A percentile compares a stretch with the other conserved stretches of the same genome.
These are phyloP conservation scores for Boletus rubroflammeus DNA, from an alignment of 768 basidiomycete genomes.

Conservation along the genomic window DNA sequence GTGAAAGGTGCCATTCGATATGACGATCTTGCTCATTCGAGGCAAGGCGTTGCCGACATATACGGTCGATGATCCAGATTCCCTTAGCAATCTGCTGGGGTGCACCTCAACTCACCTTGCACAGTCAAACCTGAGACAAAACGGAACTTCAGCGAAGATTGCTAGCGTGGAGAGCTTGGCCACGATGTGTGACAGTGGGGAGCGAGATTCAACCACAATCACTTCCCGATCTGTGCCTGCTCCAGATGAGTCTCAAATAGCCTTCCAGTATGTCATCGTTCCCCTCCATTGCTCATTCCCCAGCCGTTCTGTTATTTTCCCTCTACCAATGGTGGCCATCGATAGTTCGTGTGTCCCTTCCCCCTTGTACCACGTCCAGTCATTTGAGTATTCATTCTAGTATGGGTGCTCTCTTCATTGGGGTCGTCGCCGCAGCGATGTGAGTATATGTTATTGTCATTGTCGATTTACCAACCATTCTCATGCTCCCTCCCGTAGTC, in stretches of 20 bases:
- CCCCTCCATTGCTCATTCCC: neutral
- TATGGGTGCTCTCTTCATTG: slow-evolving; percentile 49
- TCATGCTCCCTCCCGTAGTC: slow-evolving; percentile 30
- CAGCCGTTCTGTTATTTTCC: neutral
- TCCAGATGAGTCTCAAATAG: neutral
- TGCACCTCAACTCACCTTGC: neutral
- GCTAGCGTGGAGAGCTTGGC: too few species aligned
- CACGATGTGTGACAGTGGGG: too few species aligned
- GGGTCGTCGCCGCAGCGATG: slow-evolving; percentile 46
- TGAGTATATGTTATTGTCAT: slow-evolving; percentile 29
- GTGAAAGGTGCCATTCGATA: neutral
- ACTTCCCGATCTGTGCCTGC: neutral
- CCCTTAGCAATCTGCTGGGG: too few species aligned
- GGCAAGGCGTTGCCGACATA: neutral
- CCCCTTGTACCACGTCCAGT: neutral
- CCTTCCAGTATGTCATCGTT: neutral
- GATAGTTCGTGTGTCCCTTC: slow-evolving; percentile 34
- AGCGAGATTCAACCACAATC: neutral
- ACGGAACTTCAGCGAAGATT: too few species aligned
- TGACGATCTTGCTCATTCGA: neutral
- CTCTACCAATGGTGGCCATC: slow-evolving; percentile 15
- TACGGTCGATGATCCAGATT: too few species aligned
- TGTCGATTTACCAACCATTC: neutral
- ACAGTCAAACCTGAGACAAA: too few species aligned
- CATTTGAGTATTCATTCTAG: slow-evolving; percentile 26